These are phyloP conservation scores for Zymoseptoria tritici DNA, from an alignment of 2,329 filamentous ascomycete genomes.

Conservation along the genomic window DNA sequence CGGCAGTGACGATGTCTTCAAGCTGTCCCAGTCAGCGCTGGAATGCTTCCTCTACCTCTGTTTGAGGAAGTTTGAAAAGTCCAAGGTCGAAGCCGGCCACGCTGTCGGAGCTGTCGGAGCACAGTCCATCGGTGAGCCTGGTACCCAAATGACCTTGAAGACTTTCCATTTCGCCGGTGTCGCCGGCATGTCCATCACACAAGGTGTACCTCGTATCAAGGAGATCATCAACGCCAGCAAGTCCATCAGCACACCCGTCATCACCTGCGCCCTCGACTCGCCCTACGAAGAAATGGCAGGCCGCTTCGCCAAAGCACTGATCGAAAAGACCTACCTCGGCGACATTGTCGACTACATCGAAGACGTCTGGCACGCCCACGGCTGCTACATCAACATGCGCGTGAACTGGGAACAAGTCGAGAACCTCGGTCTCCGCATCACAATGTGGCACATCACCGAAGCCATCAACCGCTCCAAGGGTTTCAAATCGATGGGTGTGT, in stretches of 20 bases:
- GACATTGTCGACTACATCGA: constrained; percentile 77
- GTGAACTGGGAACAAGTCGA: constrained; percentile 73
- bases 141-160: constrained; percentile 98
- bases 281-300: constrained; percentile 68
- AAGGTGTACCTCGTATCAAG: constrained; percentile 99
- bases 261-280: constrained; percentile 76
- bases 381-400: constrained; percentile 69
- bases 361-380: constrained; percentile 75
- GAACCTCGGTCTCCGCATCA: constrained; percentile 74
- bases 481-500: constrained; percentile 51
- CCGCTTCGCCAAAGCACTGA: constrained; percentile 83
- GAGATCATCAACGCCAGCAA: constrained; percentile 99
- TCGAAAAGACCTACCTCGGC: constrained; percentile 87
- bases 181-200: constrained; percentile 97
- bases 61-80: constrained; percentile 81
- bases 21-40: constrained; percentile 66
- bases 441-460: constrained; percentile 61
- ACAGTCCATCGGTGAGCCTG: constrained; percentile 95
- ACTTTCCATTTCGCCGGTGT: constrained; percentile 99
- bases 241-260: constrained; percentile 87
- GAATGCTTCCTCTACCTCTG: constrained; percentile 72
- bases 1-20: constrained; percentile 58
- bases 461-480: constrained; percentile 77
- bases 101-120: constrained; percentile 94
- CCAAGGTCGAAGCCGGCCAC: constrained; percentile 87